These are phyloP conservation scores for Rachicladosporium sp. DNA, from an alignment of 2,329 filamentous ascomycete species.

Conservation along the genomic window DNA sequence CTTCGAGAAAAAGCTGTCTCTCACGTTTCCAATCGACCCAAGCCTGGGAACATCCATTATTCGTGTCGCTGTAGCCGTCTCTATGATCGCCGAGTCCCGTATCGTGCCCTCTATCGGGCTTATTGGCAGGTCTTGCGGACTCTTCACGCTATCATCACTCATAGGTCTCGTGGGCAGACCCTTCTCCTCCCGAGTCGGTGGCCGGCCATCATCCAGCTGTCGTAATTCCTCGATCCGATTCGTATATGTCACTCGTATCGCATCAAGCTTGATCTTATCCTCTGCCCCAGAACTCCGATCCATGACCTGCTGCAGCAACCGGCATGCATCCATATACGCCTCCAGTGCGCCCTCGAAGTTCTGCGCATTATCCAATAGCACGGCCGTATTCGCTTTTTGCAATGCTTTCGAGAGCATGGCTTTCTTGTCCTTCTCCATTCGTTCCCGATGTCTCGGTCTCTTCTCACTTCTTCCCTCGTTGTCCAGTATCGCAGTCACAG, in stretches of 20 bases:
- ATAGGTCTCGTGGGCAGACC: slow-evolving; percentile 60
- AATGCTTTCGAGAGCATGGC: slow-evolving; percentile 92
- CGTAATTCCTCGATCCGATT: slow-evolving; percentile 79
- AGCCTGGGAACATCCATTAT: slow-evolving; percentile 33
- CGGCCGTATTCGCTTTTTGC: slow-evolving; percentile 90
- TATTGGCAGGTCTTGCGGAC: slow-evolving; percentile 22
- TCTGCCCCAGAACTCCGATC: slow-evolving; percentile 71
- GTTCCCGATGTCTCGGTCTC: slow-evolving; percentile 19
- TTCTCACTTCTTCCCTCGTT: slow-evolving; percentile 5
- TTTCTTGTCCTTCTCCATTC: slow-evolving; percentile 53
- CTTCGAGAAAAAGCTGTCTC: slow-evolving; percentile 19
- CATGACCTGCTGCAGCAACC: slow-evolving; percentile 77
- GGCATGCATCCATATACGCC: slow-evolving; percentile 84
- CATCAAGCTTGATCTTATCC: slow-evolving; percentile 79
- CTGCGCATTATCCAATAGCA: slow-evolving; percentile 88
- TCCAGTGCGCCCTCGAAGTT: slow-evolving; percentile 86
- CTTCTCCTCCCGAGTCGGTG: slow-evolving; percentile 41
- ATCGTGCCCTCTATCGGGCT: slow-evolving; percentile 23
- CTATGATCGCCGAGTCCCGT: slow-evolving; percentile 30
- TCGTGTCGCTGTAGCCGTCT: slow-evolving; percentile 42
- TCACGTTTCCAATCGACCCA: slow-evolving; percentile 12
- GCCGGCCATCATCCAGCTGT: slow-evolving; percentile 48
- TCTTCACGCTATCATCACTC: slow-evolving; percentile 42
- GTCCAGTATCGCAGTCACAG: background rate
- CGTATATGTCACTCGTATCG: slow-evolving; percentile 84